A percentile compares a stretch with the other conserved stretches of the same genome.
Conservation (phyloP, 2,329 filamentous ascomycete genomes). For the Chrysoporthe puriensis region DNA sequence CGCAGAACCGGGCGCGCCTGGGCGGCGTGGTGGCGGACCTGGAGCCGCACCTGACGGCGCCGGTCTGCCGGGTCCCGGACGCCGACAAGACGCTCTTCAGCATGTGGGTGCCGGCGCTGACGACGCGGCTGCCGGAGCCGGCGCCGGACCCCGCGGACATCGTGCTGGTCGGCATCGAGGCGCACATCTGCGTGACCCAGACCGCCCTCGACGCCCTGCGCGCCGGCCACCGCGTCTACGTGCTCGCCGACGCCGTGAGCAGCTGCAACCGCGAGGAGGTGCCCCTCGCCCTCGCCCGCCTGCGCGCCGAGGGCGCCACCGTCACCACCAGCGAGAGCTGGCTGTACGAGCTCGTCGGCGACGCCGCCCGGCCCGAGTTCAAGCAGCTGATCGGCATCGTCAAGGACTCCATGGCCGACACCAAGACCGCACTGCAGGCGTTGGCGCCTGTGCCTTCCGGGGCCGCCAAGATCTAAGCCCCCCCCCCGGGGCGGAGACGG, state of each 20-base stretch:
- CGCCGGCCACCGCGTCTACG: slow-evolving; percentile 78
- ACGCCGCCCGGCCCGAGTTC: slow-evolving; percentile 75
- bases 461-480: slow-evolving; percentile 31
- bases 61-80: slow-evolving; percentile 47
- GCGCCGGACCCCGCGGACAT: slow-evolving; percentile 52
- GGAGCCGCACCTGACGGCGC: slow-evolving; percentile 53
- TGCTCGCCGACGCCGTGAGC: slow-evolving; percentile 87
- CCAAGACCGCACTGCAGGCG: slow-evolving; percentile 67
- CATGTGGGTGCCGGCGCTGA: slow-evolving; percentile 78
- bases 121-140: slow-evolving; percentile 38
- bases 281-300: slow-evolving; percentile 72
- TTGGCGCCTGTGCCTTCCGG: slow-evolving; percentile 54
- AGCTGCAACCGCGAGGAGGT: slow-evolving; percentile 86
- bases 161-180: slow-evolving; percentile 88
- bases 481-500: too few relatives aligned
- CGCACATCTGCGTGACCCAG: slow-evolving; percentile 93
- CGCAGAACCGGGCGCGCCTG: slow-evolving; percentile 78
- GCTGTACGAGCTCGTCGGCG: slow-evolving; percentile 86
- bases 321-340: slow-evolving; percentile 89
- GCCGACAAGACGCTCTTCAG: slow-evolving; percentile 89
- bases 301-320: slow-evolving; percentile 70
- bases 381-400: slow-evolving; percentile 74
- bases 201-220: slow-evolving; percentile 81
- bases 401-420: slow-evolving; percentile 74
- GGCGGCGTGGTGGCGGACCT: slow-evolving; percentile 81